Percentiles rank a stretch among this genome's conserved stretches.
These are phyloP conservation scores for Sporothrix brasiliensis DNA, from an alignment of 2,329 filamentous ascomycete species.

Conservation along the genomic window DNA sequence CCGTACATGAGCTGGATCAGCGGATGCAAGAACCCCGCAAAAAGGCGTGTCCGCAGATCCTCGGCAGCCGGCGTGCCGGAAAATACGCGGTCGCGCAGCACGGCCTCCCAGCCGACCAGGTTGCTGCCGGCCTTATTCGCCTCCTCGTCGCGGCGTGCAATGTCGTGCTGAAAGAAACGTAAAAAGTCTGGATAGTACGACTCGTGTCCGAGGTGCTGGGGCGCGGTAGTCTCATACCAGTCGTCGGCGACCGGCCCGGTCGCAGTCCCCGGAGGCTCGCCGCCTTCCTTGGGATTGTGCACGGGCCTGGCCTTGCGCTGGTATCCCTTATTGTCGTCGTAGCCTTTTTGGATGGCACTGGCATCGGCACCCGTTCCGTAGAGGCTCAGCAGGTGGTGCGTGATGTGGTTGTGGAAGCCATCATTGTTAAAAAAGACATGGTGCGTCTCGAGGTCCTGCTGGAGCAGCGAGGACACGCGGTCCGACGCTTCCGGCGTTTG, in stretches of 20 bases:
- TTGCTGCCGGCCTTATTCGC: constrained; percentile 26
- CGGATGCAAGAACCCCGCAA: constrained; percentile 72
- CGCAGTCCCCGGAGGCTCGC: constrained; percentile 36
- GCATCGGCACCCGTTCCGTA: constrained; percentile 73
- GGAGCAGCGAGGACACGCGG: constrained; percentile 68
- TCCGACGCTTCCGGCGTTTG: constrained; percentile 62
- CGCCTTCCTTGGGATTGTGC: constrained; percentile 49
- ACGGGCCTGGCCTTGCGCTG: constrained; percentile 59
- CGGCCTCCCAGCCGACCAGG: constrained; percentile 50
- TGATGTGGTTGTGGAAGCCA: constrained; percentile 82
- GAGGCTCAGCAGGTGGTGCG: constrained; percentile 74
- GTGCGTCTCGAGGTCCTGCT: constrained; percentile 72
- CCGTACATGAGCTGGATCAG: constrained; percentile 85
- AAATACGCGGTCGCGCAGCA: constrained; percentile 70
- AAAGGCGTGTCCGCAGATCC: constrained; percentile 70
- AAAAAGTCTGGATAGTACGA: constrained; percentile 73
- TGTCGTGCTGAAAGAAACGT: constrained; percentile 73
- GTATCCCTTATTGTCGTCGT: constrained; percentile 65
- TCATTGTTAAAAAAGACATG: constrained; percentile 78
- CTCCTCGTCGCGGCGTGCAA: constrained; percentile 57
- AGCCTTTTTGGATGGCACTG: constrained; percentile 63
- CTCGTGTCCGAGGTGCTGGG: constrained; percentile 62
- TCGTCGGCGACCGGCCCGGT: constrained; percentile 47
- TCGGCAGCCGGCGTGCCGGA: constrained; percentile 65
- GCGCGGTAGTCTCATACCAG: constrained; percentile 54